phyloP scores from a whole-genome alignment of 495 filamentous ascomycete genomes.

The Penicillium subrubescens region DNA sequence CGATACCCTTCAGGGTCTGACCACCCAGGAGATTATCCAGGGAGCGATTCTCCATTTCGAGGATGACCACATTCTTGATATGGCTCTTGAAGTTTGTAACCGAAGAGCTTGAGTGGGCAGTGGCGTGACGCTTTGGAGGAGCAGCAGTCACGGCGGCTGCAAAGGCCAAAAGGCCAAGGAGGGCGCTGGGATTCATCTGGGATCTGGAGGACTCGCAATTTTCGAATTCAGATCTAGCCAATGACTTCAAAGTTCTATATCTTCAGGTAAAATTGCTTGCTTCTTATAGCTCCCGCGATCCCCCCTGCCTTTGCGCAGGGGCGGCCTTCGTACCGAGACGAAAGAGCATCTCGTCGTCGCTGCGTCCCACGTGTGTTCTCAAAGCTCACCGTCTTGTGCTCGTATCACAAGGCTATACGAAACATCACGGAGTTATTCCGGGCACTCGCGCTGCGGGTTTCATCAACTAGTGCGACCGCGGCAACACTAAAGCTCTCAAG shows the following conservation, averaged over 20 bases:
- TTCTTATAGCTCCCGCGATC: constrained; percentile 4
- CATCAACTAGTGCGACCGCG: neutral
- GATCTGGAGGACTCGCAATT: neutral
- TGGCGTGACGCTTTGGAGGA: constrained; percentile 18
- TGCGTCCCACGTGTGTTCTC: constrained; percentile 13
- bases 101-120: constrained; percentile 24
- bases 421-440: neutral
- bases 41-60: constrained; percentile 51
- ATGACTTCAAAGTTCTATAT: neutral
- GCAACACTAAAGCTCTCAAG: neutral
- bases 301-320: neutral
- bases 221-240: neutral
- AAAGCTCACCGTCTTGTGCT: constrained; percentile 1
- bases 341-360: neutral
- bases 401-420: neutral
- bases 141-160: constrained; percentile 33
- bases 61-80: constrained; percentile 51
- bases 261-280: neutral
- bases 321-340: constrained; percentile 8
- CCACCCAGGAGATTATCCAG: constrained; percentile 50
- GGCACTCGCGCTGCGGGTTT: constrained; percentile 7
- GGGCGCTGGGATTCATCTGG: constrained; percentile 37
- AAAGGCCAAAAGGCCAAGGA: constrained; percentile 41
- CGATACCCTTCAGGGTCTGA: constrained; percentile 36
- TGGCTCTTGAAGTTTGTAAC: constrained; percentile 40